Evolutionary conservation across 225 moss, liverwort and hornwort species (phyloP).

Genomic region (Ulota crispa): DNA sequence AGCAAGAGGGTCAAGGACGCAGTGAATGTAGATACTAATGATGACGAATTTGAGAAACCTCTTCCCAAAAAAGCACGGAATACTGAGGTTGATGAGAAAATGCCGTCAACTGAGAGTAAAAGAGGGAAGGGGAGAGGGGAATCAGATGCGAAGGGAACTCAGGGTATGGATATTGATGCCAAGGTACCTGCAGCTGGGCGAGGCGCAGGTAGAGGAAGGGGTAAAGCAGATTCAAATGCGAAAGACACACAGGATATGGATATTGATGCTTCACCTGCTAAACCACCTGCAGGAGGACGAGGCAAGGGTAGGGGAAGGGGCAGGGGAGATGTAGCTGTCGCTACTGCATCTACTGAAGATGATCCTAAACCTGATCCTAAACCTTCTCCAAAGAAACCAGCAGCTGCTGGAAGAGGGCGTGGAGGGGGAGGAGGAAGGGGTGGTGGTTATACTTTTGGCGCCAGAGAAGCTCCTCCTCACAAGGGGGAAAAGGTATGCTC

Average conservation of each 20-base stretch:
- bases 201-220: constrained; percentile 53
- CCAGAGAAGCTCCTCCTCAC: constrained; percentile 76
- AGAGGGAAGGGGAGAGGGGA: constrained; percentile 42
- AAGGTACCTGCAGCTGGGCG: constrained; percentile 33
- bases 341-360: constrained; percentile 23
- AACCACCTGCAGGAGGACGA: constrained; percentile 34
- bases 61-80: constrained; percentile 47
- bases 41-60: constrained; percentile 41
- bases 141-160: constrained; percentile 21
- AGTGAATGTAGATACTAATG: constrained; percentile 26
- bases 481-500: constrained; percentile 89
- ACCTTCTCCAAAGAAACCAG: constrained; percentile 62
- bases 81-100: constrained; percentile 32
- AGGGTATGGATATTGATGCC: constrained; percentile 43
- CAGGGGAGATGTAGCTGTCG: constrained; percentile 35
- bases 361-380: constrained; percentile 37
- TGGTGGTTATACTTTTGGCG: constrained; percentile 50
- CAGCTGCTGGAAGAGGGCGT: constrained; percentile 65
- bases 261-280: constrained; percentile 41
- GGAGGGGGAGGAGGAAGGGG: constrained; percentile 71
- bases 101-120: constrained; percentile 23
- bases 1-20: constrained; percentile 45
- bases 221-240: constrained; percentile 30
- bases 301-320: constrained; percentile 66
- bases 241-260: constrained; percentile 38